Percentiles rank a stretch among this genome's conserved stretches.
phyloP scores from a whole-genome alignment of 495 filamentous ascomycete species.

The Aspergillus homomorphus region DNA sequence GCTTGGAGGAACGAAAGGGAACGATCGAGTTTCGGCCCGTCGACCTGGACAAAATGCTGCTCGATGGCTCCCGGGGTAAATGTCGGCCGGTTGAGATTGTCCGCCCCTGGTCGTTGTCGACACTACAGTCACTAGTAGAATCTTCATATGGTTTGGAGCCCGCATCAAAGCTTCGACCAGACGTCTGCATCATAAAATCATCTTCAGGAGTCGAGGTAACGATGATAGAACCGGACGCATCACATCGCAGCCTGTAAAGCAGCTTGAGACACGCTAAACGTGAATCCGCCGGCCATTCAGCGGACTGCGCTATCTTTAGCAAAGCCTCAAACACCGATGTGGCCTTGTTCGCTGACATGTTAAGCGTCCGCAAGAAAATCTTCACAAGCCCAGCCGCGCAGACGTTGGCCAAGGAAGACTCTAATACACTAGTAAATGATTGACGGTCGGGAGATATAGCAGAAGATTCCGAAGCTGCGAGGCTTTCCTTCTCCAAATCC shows the following conservation, averaged over 20 bases:
- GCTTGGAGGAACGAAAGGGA: conserved; percentile 38
- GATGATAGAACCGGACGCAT: conserved; percentile 69
- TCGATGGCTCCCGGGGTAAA: conserved; percentile 23
- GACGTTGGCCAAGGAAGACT: conserved; percentile 41
- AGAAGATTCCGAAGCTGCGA: conserved; percentile 18
- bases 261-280: conserved; percentile 80
- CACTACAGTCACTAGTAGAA: conserved; percentile 19
- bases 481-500: conserved; percentile 30
- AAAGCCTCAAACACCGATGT: conserved; percentile 39
- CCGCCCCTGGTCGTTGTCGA: conserved; percentile 26
- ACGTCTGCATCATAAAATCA: conserved; percentile 64
- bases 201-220: conserved; percentile 63
- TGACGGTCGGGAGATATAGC: conserved; percentile 27
- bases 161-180: conserved; percentile 62
- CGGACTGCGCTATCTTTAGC: conserved; percentile 37
- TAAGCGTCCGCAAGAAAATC: conserved; percentile 44
- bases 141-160: conserved; percentile 30
- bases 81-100: conserved; percentile 20
- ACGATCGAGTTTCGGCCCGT: conserved; percentile 29
- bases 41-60: conserved; percentile 26
- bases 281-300: conserved; percentile 54
- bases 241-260: conserved; percentile 78
- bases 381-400: conserved; percentile 44
- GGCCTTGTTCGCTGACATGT: conserved; percentile 37
- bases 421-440: conserved; percentile 34